Base-by-base conservation (phyloP, 176 grass and related monocot species). In the Coix lacrymajobi region DNA sequence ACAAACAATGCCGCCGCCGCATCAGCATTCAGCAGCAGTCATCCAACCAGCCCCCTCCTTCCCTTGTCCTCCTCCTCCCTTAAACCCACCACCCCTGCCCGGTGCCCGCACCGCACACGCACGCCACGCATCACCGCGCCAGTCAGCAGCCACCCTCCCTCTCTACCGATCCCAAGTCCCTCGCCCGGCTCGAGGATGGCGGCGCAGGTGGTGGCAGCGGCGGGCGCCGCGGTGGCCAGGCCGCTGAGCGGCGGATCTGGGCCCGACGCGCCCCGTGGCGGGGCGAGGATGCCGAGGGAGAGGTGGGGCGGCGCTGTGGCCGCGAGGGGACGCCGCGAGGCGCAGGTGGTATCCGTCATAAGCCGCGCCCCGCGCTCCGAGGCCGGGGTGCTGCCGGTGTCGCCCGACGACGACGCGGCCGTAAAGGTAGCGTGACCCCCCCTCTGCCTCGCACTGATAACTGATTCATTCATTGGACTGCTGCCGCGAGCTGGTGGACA, bases 161-260 rank as follows among this genome's bases (percentile, higher is more conserved):
- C 57, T 0, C 43, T 19, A 7, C 75, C 62, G 49, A 49, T 41
- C 17, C 71, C 34, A 71, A 7, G 2, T 15, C 58, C 28, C 30
- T 49, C 7, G 16, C 2, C 62, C 7, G 28, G 29, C 45, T 65
- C 58, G 58, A 77, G 15, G 44, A 97, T 97, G 94, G 92, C 92
- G 62, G 92, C 92, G 73, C 94, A 90, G 80, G 62, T 92, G 87
- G 89, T 67, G 66, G 91, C 80, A 6, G 90, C 86, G 80, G 45
- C 85, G 11, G 79, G 75, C 51, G 37, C 73, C 34, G 73, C 67
- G 43, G 68, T 76, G 57, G 74, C 68, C 51, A 84, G 78, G 84
- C 31, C 75, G 38, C 71, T 74, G 60, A 73, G 57, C 62, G 41
- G 66, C 29, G 52, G 77, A 56, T 94, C 87, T 78, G 85, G 75